These are phyloP conservation scores for Daldinia childiae DNA, from an alignment of 495 filamentous ascomycete genomes.

Conservation along the genomic window DNA sequence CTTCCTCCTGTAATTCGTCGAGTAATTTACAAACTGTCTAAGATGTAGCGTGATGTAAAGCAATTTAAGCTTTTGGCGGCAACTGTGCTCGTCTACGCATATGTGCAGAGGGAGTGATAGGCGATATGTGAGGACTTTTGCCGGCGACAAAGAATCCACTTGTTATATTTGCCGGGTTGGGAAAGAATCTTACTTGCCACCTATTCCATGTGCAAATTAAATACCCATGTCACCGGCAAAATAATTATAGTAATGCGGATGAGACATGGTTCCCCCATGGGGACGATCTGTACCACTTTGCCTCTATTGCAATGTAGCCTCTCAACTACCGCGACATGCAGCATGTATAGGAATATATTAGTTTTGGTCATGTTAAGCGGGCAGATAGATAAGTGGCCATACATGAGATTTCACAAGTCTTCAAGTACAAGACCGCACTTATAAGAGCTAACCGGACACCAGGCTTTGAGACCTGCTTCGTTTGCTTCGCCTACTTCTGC, in stretches of 20 bases:
- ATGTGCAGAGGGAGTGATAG: not conserved
- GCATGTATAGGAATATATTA: slow-evolving; percentile 19
- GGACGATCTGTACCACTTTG: slow-evolving; percentile 3
- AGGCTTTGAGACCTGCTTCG: slow-evolving; percentile 9
- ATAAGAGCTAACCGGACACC: slow-evolving; percentile 34
- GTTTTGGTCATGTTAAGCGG: slow-evolving; percentile 13
- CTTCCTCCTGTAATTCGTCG: not conserved
- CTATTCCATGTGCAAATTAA: slow-evolving; percentile 32
- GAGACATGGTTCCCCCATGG: slow-evolving; percentile 21
- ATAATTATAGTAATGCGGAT: slow-evolving; percentile 30
- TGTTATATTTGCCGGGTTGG: slow-evolving; percentile 36
- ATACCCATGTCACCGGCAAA: slow-evolving; percentile 43
- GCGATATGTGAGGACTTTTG: slow-evolving; percentile 17
- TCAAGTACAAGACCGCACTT: slow-evolving; percentile 24
- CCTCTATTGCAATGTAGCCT: slow-evolving; percentile 16
- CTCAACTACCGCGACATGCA: slow-evolving; percentile 15
- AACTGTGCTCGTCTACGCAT: not conserved
- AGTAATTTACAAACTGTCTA: not conserved
- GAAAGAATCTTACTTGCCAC: slow-evolving; percentile 25
- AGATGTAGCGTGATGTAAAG: not conserved
- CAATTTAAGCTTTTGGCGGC: not conserved
- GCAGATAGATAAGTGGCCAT: slow-evolving; percentile 9
- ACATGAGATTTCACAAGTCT: slow-evolving; percentile 14
- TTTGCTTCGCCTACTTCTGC: slow-evolving; percentile 30
- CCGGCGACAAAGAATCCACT: slow-evolving; percentile 30